Evolutionary conservation across 2,329 filamentous ascomycete species (phyloP).

Genomic region (Onygena corvina): DNA sequence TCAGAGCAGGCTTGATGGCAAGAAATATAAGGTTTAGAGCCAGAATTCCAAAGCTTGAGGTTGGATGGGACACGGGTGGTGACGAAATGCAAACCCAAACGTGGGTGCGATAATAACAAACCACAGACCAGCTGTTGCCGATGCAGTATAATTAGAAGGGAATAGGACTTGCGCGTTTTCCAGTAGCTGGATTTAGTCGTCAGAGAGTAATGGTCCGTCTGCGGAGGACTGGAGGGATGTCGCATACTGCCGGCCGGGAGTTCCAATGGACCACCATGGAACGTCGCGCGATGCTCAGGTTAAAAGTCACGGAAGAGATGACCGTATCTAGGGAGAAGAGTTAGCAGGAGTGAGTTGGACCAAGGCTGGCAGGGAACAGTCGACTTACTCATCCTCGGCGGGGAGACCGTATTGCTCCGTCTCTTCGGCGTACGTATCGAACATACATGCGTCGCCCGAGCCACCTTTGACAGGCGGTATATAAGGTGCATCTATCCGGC

Average conservation of each 20-base stretch:
- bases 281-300: too few species aligned
- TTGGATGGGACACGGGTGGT: too few species aligned
- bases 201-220: too few species aligned
- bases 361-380: not conserved
- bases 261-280: too few species aligned
- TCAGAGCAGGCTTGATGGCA: not conserved
- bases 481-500: constrained; percentile 97
- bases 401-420: constrained; percentile 75
- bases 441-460: constrained; percentile 89
- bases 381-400: constrained; percentile 74
- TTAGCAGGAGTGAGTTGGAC: not conserved
- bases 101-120: not conserved
- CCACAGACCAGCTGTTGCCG: constrained; percentile 9
- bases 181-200: not conserved
- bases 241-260: too few species aligned
- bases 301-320: constrained; percentile 67
- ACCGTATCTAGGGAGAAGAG: constrained; percentile 45
- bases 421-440: constrained; percentile 96
- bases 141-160: not conserved
- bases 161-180: not conserved
- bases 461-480: constrained; percentile 91
- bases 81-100: not conserved
- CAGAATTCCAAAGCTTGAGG: not conserved
- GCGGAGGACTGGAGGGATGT: too few species aligned
- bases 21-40: not conserved